phyloP scores from a whole-genome alignment of 2,329 filamentous ascomycete species.

The Juglanconis oblonga region DNA sequence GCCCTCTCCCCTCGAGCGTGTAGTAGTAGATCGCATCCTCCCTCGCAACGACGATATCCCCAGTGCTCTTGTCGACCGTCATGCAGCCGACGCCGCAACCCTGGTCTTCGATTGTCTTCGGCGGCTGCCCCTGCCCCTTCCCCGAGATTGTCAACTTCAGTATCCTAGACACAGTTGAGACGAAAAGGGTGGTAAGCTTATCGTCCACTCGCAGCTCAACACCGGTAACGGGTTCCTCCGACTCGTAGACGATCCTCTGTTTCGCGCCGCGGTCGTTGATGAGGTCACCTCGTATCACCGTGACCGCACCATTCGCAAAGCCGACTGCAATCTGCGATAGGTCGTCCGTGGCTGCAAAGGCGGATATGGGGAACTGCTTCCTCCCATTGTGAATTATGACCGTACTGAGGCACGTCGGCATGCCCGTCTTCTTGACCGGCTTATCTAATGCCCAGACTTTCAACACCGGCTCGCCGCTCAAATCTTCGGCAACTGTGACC shows the following conservation, averaged over 20 bases:
- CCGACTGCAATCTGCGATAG: slow-evolving; percentile 90
- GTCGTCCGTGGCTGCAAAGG: slow-evolving; percentile 83
- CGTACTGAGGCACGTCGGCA: slow-evolving; percentile 84
- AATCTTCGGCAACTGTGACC: slow-evolving; percentile 83
- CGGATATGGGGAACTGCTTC: slow-evolving; percentile 92
- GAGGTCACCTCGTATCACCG: slow-evolving; percentile 87
- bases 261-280: slow-evolving; percentile 93
- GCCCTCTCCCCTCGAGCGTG: slow-evolving; percentile 76
- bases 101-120: slow-evolving; percentile 81
- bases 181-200: slow-evolving; percentile 74
- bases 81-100: slow-evolving; percentile 95
- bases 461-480: slow-evolving; percentile 80
- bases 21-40: slow-evolving; percentile 98
- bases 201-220: slow-evolving; percentile 69
- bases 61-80: slow-evolving; percentile 75
- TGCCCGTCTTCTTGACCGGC: slow-evolving; percentile 86
- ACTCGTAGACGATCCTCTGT: slow-evolving; percentile 93
- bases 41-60: slow-evolving; percentile 85
- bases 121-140: slow-evolving; percentile 83
- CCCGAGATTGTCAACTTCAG: slow-evolving; percentile 84
- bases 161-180: slow-evolving; percentile 86
- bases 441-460: slow-evolving; percentile 99
- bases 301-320: slow-evolving; percentile 93
- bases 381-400: slow-evolving; percentile 83
- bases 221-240: slow-evolving; percentile 92